Base-by-base conservation (phyloP, 83 land plant genomes). In the Picea abies region DNA sequence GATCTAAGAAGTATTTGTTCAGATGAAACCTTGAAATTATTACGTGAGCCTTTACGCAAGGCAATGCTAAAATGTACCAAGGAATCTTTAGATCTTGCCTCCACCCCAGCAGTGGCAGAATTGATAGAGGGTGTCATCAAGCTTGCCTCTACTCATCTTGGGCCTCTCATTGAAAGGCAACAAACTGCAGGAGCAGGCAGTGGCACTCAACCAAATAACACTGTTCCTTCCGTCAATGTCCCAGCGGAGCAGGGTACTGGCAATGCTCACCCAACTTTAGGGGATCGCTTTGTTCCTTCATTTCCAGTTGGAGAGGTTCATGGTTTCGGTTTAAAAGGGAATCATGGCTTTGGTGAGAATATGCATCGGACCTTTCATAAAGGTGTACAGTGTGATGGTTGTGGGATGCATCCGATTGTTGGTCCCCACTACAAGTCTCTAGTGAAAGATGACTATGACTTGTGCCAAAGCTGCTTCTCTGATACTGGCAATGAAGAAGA, bases 361-460 rank as follows among this genome's bases (percentile, higher is more conserved):
- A 22, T 39, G 65, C 52, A 39, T 47, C 84, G 85, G n/a, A 80
- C 86, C 10, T 90, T 90, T 71, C 99, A 97, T 52, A 80, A 80
- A 26, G 96, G 96, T 79, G 84, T 97, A 71, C 85, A 76, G 25
- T 97, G 99, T 82, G 99, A 97, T 87, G 93, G 91, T 25, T 97
- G 99, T 90, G 91, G 89, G 32, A 87, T 85, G 87, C 78, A 67
- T 80, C 99, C 99, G 8, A 95, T 97, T 17, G 81, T 89, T 79
- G 99, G 99, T 12, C 91, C 98, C 20, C 90, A 96, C 1, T 97
- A 71, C 92, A 95, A 95, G 80, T 95, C 99, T 6, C 84, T 66
- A 76, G 90, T 92, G 82, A 90, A 89, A 80, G 92, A 91, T 29
- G 86, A 95, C 83, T 97, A 92, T 86, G 99, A 97, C 83, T 86